Evolutionary conservation across 768 basidiomycete genomes (phyloP), one percentile per base, ranked within the genome.

Genomic region (Tylopilus rubrobrunneus): DNA sequence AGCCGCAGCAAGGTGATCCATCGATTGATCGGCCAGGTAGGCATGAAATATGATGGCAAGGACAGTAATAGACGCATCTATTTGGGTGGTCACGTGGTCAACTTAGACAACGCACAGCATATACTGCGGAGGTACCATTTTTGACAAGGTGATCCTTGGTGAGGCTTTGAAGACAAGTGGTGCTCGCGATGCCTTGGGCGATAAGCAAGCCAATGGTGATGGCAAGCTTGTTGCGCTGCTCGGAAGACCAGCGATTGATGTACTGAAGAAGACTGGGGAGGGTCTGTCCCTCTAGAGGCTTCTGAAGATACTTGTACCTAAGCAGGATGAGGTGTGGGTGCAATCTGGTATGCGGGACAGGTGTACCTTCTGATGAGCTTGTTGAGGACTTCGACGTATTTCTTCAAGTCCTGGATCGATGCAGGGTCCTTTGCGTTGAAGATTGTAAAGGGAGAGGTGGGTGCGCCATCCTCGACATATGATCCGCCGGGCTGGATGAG

Each of bases 271-370:
- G 78, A 43, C 79, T 79, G 4, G 92, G 91, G 14, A 98, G 79
- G 51, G 90, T 80, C 34, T 78, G 81, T 69, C 85, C 87, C 72
- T 98, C 96, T 45, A 99, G 85, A 42, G 96, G 93, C 72, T 88
- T 93, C 73, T 98, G 96, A 63, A 99, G 90, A 80, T 98, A 99
- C 74, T 98, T 98, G 81, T 98, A 98, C 75, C 94, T 96, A 66
- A 51, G 41, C 34, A 34, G 21, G 19, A 45, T 54, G 59, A 60
- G 48, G 19, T 7, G 8, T 25, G 36, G 15, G 15, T 7, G 49
- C 33, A 4, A 44, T 52, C 52, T 46, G 54, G 56, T 54, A 59
- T 17, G 28, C 0, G 21, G 51, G 34, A 40, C 29, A 11, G 33
- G 57, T 72, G 52, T 63, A 91, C 93, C 96, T 87, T 74, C 96